Conservation (phyloP, 2,329 filamentous ascomycete species). For the Falciphora oryzae region DNA sequence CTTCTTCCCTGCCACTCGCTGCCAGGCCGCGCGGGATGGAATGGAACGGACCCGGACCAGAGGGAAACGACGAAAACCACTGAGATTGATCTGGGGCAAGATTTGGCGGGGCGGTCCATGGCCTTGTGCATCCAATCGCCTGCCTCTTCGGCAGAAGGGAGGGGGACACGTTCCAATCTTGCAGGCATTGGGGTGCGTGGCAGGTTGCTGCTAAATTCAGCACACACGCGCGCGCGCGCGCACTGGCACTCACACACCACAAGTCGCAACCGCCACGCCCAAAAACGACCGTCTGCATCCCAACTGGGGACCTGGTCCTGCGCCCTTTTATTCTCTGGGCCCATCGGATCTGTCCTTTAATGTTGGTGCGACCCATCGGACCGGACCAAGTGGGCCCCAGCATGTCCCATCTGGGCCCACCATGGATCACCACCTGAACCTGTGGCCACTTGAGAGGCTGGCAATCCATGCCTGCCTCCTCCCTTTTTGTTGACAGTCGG, state of each 20-base stretch:
- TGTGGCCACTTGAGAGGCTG: neutral
- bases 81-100: neutral
- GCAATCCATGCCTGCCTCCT: neutral
- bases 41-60: neutral
- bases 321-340: neutral
- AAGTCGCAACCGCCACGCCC: neutral
- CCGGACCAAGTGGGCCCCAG: neutral
- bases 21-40: too few relatives aligned
- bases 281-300: neutral
- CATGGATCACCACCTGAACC: neutral
- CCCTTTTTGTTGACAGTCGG: neutral
- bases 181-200: neutral
- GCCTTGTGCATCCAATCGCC: neutral
- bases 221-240: neutral
- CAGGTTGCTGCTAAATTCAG: neutral
- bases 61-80: neutral
- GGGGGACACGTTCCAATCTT: neutral
- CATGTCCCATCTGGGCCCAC: neutral
- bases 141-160: neutral
- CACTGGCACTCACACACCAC: neutral
- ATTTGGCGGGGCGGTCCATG: constrained; percentile 5
- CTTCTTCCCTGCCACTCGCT: too few relatives aligned
- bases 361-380: constrained; percentile 2
- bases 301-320: neutral
- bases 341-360: constrained; percentile 7